Evolutionary conservation across 371 early-diverging fungal genomes (phyloP), one percentile per base, ranked within the genome.

Genomic region (Syncephalastrum contaminatum): DNA sequence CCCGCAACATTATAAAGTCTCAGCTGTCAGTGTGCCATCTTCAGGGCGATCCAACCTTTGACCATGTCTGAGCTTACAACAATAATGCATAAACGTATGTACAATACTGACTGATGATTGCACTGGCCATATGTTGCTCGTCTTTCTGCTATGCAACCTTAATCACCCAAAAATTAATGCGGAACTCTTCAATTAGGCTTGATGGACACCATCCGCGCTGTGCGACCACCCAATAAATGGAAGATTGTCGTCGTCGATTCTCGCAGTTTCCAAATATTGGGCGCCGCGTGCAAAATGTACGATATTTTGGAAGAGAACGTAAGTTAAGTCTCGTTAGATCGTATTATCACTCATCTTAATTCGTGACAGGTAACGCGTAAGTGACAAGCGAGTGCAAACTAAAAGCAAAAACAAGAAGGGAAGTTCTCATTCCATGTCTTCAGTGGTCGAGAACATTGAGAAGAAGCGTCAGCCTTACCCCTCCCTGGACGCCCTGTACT

Each of bases 251-350:
- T 98, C 4, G 90, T 97, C 4, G 98, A 98, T 76, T 79, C 85
- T 15, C 84, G 85, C 42, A 83, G 96, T 30, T 70, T 88, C 51
- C 85, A 86, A 40, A 87, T 97, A 25, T 70, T 97, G 25, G 91
- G 86, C 61, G 83, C 88, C 7, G 88, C 88, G 5, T 91, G 94
- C 69, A 92, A 92, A 70, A 94, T 92, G 88, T 86, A 86, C 57
- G 96, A 97, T 60, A 90, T 98, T 57, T 76, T 95, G 18, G 95
- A 97, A 62, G 92, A 96, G 66, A 94, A 97, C 59, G 95, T 98
- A 51, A 92, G 93, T 43, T 15, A 12, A 12, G 16, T 10, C 46
- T 22, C 30, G 14, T 15, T 18, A 30, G 48, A 18, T 27, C 13
- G 43, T 25, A n/a, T 3, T 13, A 24, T 40, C 42, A 22, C 50